Conservation (phyloP, 768 basidiomycete species). For the Russula earlei region DNA sequence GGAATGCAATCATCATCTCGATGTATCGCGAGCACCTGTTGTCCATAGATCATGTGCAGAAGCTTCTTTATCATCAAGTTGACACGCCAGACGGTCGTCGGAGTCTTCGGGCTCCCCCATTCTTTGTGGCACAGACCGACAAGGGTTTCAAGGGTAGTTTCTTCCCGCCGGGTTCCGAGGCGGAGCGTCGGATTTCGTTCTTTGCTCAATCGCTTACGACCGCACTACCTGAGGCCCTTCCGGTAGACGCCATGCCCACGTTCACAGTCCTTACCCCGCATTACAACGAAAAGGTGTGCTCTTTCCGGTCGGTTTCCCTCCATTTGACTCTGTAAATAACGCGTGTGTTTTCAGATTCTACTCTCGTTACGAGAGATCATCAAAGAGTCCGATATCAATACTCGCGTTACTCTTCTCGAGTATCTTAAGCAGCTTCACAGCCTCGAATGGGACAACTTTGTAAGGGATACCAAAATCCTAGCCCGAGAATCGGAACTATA, state of each 20-base stretch:
- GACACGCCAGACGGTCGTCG: conserved; percentile 82
- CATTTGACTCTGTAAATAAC: not conserved
- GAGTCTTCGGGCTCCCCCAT: conserved; percentile 88
- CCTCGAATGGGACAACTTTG: conserved; percentile 99
- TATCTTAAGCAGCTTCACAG: conserved; percentile 98
- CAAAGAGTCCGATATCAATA: conserved; percentile 94
- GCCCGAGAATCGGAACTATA: conserved; percentile 90
- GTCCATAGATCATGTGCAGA: conserved; percentile 98
- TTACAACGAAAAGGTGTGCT: conserved; percentile 87
- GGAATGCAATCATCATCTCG: conserved; percentile 99
- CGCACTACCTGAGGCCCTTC: conserved; percentile 84
- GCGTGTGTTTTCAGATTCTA: conserved; percentile 51
- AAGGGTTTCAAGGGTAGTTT: conserved; percentile 79
- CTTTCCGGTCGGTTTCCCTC: too few relatives aligned
- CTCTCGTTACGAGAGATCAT: conserved; percentile 97
- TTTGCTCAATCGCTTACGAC: conserved; percentile 97
- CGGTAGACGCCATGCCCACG: conserved; percentile 99
- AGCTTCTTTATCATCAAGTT: conserved; percentile 94
- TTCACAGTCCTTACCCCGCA: conserved; percentile 98
- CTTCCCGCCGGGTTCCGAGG: conserved; percentile 92
- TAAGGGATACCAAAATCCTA: conserved; percentile 98
- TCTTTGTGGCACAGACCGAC: conserved; percentile 95
- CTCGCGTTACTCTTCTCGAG: conserved; percentile 92
- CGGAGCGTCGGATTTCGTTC: conserved; percentile 96
- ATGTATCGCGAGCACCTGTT: conserved; percentile 99